Evolutionary conservation across 176 grass and related monocot species (phyloP), one percentile per base, ranked within the genome.

Genomic region (Ensete glaucum): DNA sequence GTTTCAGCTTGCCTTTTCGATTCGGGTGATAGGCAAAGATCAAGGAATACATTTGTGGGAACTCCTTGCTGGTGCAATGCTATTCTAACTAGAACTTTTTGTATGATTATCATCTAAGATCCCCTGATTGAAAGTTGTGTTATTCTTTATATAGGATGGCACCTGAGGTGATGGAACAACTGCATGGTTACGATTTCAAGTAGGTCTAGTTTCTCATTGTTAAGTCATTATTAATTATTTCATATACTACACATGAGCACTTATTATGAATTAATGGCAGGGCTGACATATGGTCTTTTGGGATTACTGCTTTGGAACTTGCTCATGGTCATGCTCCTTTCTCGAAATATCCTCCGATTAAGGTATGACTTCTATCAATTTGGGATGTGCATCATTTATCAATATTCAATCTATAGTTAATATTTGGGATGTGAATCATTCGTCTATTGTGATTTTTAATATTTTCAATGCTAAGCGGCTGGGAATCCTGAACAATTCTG

Each of bases 271-370:
- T 43, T 43, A 43, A 4, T 86, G 65, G 43, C 89, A 98, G 94
- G 82, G 94, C 94, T 83, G 94, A 98, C 26, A 98, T 98, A 77
- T 98, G 94, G 94, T 97, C 94, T 54, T 97, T 97, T 85, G 94
- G 94, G 78, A 97, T 97, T 78, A 97, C 90, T 77, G 90, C 94
- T 25, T 88, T 97, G 73, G 94, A 97, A 87, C 78, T 97, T 64
- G 94, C 94, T 8, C 94, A 93, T 83, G 94, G 94, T 4, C 90
- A 97, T 85, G 94, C 94, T 87, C 94, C 94, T 6, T 97, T 97
- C 81, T 97, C 94, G 1, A 97, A 97, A 82, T 97, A 97, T 55
- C 94, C 93, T 53, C 94, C 94, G 57, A 97, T 97, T 90, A 97
- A 97, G 83, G 94, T 93, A 88, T 76, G 19, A 12, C 53, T 58